phyloP scores from a whole-genome alignment of 1,284 basidiomycete genomes.

The Pholiota adiposa region DNA sequence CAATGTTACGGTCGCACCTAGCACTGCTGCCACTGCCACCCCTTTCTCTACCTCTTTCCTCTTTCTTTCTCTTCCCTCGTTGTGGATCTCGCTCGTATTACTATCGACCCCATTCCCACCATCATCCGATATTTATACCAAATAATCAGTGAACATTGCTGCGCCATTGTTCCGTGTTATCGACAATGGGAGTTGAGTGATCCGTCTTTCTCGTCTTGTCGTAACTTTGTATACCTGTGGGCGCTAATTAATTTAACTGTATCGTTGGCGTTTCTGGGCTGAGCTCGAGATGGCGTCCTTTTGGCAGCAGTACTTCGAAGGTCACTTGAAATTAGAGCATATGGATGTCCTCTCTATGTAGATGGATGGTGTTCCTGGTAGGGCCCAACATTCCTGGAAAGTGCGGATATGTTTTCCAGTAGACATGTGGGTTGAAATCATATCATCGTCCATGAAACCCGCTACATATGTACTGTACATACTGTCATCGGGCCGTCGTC shows the following conservation, averaged over 20 bases:
- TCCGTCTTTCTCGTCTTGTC: background rate
- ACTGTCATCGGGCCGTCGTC: too few species aligned
- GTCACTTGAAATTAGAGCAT: too few species aligned
- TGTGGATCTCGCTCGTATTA: background rate
- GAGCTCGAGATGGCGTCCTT: too few species aligned
- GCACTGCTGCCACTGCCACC: background rate
- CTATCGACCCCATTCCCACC: background rate
- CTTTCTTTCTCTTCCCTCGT: background rate
- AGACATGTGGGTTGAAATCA: too few species aligned
- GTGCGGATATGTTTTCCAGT: too few species aligned
- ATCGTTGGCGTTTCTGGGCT: background rate
- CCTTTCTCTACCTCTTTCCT: background rate
- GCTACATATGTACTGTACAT: too few species aligned
- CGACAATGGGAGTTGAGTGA: background rate
- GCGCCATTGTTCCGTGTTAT: background rate
- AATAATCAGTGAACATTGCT: background rate
- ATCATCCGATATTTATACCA: slow-evolving; percentile 3
- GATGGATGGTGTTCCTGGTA: too few species aligned
- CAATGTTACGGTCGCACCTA: background rate
- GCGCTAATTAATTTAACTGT: background rate
- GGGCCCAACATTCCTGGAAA: too few species aligned
- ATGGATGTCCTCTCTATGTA: too few species aligned
- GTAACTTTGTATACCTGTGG: background rate
- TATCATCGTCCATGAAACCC: too few species aligned
- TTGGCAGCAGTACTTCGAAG: too few species aligned